Evolutionary conservation across 2,329 filamentous ascomycete species (phyloP).

Genomic region (Fusarium penzigii): DNA sequence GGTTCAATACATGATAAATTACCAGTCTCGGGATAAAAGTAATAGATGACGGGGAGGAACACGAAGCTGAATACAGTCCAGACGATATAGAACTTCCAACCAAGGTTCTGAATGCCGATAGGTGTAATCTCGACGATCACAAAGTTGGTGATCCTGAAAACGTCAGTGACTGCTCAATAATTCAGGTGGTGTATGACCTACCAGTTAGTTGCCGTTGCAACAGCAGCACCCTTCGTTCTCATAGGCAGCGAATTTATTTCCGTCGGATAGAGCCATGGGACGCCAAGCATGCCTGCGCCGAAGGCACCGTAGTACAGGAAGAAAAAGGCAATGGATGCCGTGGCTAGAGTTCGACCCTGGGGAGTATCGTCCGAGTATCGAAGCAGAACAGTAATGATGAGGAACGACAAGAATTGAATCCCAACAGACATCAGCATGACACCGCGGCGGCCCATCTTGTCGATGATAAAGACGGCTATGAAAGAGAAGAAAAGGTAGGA

Average conservation of each 20-base stretch:
- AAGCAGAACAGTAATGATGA: slow-evolving; percentile 17
- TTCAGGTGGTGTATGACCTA: background rate
- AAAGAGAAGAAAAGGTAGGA: slow-evolving; percentile 22
- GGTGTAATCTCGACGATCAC: slow-evolving; percentile 39
- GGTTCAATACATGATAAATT: background rate
- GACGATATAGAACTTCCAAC: slow-evolving; percentile 55
- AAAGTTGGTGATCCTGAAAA: slow-evolving; percentile 25
- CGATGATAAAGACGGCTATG: slow-evolving; percentile 5
- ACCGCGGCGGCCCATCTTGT: slow-evolving; percentile 11
- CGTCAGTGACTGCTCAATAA: background rate
- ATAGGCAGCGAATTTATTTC: slow-evolving; percentile 37
- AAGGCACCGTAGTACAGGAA: slow-evolving; percentile 21
- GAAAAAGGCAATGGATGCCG: slow-evolving; percentile 16
- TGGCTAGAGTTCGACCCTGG: background rate
- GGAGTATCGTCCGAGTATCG: slow-evolving; percentile 4
- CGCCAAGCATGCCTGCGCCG: slow-evolving; percentile 17
- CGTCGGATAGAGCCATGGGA: slow-evolving; percentile 34
- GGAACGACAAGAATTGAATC: slow-evolving; percentile 13
- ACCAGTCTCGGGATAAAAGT: slow-evolving; percentile 50
- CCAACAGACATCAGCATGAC: slow-evolving; percentile 17
- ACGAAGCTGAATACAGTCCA: slow-evolving; percentile 50
- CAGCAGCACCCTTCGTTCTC: slow-evolving; percentile 29
- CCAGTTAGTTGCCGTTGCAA: slow-evolving; percentile 22
- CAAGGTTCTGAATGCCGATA: slow-evolving; percentile 42
- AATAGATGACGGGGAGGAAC: slow-evolving; percentile 49